phyloP scores from a whole-genome alignment of 495 filamentous ascomycete genomes.

The Penicillium salamii region DNA sequence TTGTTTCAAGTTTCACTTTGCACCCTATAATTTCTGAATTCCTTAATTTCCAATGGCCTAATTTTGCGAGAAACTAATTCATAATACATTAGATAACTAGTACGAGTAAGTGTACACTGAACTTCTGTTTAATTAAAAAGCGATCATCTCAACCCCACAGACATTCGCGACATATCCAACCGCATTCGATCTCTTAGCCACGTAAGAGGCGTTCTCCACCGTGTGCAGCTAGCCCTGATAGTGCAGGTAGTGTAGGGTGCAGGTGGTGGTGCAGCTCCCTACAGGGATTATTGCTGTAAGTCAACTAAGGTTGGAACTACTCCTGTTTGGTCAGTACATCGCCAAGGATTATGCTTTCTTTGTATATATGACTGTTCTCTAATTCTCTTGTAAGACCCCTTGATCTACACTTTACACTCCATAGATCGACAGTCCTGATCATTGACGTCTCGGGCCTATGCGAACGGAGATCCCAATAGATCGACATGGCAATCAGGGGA shows the following conservation, averaged over 20 bases:
- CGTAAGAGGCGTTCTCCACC: slow-evolving; percentile 28
- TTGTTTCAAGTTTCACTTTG: neutral
- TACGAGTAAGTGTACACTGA: too few species aligned
- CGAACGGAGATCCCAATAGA: slow-evolving; percentile 22
- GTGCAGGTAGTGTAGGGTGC: slow-evolving; percentile 11
- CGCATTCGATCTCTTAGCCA: slow-evolving; percentile 10
- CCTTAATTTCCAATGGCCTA: too few species aligned
- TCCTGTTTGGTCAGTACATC: neutral
- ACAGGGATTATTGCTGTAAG: neutral
- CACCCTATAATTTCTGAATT: too few species aligned
- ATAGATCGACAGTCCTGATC: neutral
- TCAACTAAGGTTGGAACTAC: neutral
- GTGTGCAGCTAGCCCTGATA: slow-evolving; percentile 4
- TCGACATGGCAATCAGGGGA: slow-evolving; percentile 12
- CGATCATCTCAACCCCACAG: too few species aligned
- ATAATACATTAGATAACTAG: too few species aligned
- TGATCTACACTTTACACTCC: slow-evolving; percentile 17
- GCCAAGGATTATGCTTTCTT: neutral
- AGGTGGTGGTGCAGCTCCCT: slow-evolving; percentile 8
- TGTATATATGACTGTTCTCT: too few species aligned
- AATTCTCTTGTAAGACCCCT: too few species aligned
- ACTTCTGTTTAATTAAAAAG: too few species aligned
- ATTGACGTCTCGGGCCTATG: slow-evolving; percentile 10
- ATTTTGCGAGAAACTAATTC: too few species aligned
- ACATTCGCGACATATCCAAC: slow-evolving; percentile 21